Evolutionary conservation across 495 filamentous ascomycete genomes (phyloP), one percentile per base, ranked within the genome.

Genomic region (Neurospora tetrasperma): DNA sequence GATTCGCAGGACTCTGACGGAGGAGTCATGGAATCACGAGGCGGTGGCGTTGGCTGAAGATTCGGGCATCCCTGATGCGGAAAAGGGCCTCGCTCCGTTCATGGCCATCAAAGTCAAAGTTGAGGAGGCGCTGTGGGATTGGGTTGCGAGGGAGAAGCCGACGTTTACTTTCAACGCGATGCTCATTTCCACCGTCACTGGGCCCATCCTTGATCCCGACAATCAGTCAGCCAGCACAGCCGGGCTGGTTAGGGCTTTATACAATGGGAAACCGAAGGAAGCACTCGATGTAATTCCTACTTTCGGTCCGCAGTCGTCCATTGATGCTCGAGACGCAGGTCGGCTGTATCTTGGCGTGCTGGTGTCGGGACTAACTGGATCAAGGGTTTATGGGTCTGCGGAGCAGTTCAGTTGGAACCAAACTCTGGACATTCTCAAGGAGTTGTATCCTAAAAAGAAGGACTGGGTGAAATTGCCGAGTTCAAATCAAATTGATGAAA

Each of bases 111-210:
- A 75, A 62, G 62, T 74, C 3, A 42, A 73, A 10, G 62, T 78
- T 9, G 80, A 81, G 71, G 41, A 81, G 73, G 70, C 71, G 9
- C 35, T 74, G 20, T 81, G 80, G 80, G 76, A 76, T 6, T 81
- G 80, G 80, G 73, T 81, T 5, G 74, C 41, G 44, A 75, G 71
- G 9, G 76, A 80, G 68, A 75, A 78, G 59, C 79, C 78, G 0
- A 39, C 35, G 16, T 81, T 77, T 59, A 42, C 73, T 5, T 77
- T 81, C 73, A 80, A 78, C 70, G 66, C 74, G 5, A 70, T 81
- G 31, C 71, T 81, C 1, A 75, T 75, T 12, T 74, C 74, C 10
- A 76, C 75, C 3, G 77, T 76, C 35, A 74, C 78, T 6, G 80
- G 80, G 18, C 62, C 74, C 16, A 75, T 75, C 40, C 74, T 81